Conservation (phyloP, 352 stramenopile genomes). For the Globisporangium megalacanthum region DNA sequence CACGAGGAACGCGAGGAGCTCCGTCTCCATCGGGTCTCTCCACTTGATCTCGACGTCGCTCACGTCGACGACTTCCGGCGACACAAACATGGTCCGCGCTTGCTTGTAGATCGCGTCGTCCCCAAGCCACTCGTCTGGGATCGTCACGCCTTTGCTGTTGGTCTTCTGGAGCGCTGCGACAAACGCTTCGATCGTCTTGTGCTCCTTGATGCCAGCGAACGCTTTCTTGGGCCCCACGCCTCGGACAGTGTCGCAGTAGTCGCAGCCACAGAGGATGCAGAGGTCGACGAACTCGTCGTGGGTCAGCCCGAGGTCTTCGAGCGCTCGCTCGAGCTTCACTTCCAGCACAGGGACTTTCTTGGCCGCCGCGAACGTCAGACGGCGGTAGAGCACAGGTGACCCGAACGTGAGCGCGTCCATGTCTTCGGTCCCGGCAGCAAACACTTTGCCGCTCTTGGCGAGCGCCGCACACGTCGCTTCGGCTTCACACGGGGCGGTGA, state of each 20-base stretch:
- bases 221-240: slow-evolving; percentile 98
- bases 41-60: slow-evolving; percentile 91
- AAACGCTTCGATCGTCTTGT: slow-evolving; percentile 95
- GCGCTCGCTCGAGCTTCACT: slow-evolving; percentile 86
- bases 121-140: slow-evolving; percentile 81
- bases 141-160: slow-evolving; percentile 77
- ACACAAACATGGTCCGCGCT: slow-evolving; percentile 92
- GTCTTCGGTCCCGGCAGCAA: slow-evolving; percentile 96
- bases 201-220: slow-evolving; percentile 94
- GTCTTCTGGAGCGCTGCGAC: slow-evolving; percentile 87
- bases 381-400: slow-evolving; percentile 93
- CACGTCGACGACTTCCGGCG: slow-evolving; percentile 60
- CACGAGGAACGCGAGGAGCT: slow-evolving; percentile 93
- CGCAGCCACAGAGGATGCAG: slow-evolving; percentile 98
- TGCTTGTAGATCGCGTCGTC: slow-evolving; percentile 90
- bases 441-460: slow-evolving; percentile 91
- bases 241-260: slow-evolving; percentile 98
- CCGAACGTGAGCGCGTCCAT: slow-evolving; percentile 99
- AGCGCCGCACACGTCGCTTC: slow-evolving; percentile 97
- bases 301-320: slow-evolving; percentile 92
- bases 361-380: slow-evolving; percentile 82
- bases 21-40: slow-evolving; percentile 87
- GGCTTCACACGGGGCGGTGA: slow-evolving; percentile 96
- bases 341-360: slow-evolving; percentile 91
- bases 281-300: slow-evolving; percentile 97